Evolutionary conservation across 768 basidiomycete species (phyloP).

Genomic region (Austroboletus eburneus): DNA sequence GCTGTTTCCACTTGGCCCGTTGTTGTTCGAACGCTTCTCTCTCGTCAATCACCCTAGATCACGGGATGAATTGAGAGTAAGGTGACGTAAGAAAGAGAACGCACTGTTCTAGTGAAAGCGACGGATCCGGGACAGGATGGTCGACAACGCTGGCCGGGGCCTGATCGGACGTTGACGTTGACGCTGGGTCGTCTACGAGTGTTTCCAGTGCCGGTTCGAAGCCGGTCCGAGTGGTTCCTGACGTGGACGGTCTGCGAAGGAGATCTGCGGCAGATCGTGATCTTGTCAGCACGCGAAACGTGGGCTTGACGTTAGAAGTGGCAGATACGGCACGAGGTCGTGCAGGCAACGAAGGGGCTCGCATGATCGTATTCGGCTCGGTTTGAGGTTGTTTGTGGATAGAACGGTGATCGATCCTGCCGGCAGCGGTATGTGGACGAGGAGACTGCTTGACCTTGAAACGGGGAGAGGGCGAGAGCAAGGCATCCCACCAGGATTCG

Average conservation of each 20-base stretch:
- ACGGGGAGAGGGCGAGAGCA: conserved; percentile 72
- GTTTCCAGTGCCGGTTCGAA: conserved; percentile 21
- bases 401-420: conserved; percentile 43
- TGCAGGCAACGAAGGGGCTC: conserved; percentile 4
- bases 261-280: conserved; percentile 25
- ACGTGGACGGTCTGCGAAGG: conserved; percentile 3
- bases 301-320: not conserved
- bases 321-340: conserved; percentile 24
- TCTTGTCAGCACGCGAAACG: conserved; percentile 7
- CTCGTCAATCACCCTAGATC: conserved; percentile 61
- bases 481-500: conserved; percentile 79
- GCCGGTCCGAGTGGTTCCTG: not conserved
- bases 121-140: conserved; percentile 53
- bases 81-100: conserved; percentile 22
- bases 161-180: conserved; percentile 2
- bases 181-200: conserved; percentile 14
- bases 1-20: conserved; percentile 61
- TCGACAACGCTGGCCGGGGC: conserved; percentile 38
- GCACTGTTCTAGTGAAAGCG: conserved; percentile 50
- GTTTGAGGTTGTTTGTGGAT: conserved; percentile 41
- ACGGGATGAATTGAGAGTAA: not conserved
- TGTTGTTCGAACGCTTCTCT: conserved; percentile 57
- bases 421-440: conserved; percentile 14
- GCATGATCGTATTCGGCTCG: not conserved
- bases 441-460: conserved; percentile 47